Conservation (phyloP, 768 basidiomycete genomes). For the Lepiota venenata region DNA sequence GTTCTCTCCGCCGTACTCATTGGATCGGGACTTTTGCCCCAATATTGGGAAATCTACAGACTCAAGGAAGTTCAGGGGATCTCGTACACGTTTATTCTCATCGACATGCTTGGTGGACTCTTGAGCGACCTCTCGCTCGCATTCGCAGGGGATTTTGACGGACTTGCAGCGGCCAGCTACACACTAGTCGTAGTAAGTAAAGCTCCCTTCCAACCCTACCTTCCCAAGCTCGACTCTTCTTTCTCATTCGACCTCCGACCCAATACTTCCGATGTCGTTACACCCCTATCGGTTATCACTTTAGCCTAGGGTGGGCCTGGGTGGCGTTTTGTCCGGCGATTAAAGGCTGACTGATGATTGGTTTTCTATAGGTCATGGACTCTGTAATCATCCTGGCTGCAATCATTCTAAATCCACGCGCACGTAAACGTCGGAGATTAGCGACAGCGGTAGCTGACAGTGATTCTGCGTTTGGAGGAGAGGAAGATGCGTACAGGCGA, state of each 20-base stretch:
- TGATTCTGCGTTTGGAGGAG: too few relatives aligned
- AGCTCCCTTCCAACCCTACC: background rate
- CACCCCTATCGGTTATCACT: too few relatives aligned
- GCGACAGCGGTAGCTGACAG: conserved; percentile 7
- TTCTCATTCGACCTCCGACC: too few relatives aligned
- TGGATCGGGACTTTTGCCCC: conserved; percentile 47
- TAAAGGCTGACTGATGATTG: background rate
- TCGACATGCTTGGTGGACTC: conserved; percentile 69
- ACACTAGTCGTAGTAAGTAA: conserved; percentile 54
- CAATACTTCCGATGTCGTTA: too few relatives aligned
- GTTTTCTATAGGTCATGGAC: conserved; percentile 50
- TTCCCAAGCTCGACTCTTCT: background rate
- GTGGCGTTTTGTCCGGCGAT: background rate
- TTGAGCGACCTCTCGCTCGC: conserved; percentile 69
- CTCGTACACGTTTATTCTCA: conserved; percentile 61
- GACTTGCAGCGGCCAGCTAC: conserved; percentile 60
- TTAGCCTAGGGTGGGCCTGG: too few relatives aligned
- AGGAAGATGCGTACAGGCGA: too few relatives aligned
- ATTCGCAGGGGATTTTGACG: conserved; percentile 62
- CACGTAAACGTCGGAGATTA: conserved; percentile 31
- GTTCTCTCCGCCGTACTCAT: conserved; percentile 58
- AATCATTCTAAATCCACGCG: conserved; percentile 61
- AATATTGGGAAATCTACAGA: conserved; percentile 75
- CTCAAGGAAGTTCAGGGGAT: conserved; percentile 64
- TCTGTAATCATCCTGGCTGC: conserved; percentile 57